These are phyloP conservation scores for Pestalotiopsis sp. DNA, from an alignment of 2,329 filamentous ascomycete genomes.

Conservation along the genomic window DNA sequence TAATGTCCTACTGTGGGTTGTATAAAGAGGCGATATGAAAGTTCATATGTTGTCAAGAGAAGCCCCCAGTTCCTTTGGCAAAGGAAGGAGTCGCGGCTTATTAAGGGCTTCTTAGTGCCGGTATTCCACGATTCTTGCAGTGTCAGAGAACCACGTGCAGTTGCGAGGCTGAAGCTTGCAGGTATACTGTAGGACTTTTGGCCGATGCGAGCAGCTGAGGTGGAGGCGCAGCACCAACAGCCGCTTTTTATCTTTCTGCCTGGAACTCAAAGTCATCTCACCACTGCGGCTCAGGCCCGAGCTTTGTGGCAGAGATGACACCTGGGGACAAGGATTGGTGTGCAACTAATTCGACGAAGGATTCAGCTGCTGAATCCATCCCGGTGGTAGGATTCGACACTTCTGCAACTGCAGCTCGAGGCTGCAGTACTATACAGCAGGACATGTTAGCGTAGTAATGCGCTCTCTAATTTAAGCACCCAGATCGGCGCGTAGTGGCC, in stretches of 20 bases:
- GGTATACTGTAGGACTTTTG: too few species aligned
- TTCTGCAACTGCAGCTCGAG: not conserved
- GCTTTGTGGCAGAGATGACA: not conserved
- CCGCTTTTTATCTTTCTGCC: conserved; percentile 8
- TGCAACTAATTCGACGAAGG: not conserved
- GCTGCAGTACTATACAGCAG: not conserved
- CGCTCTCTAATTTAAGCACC: not conserved
- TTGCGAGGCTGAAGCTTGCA: conserved; percentile 4
- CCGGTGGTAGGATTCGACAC: not conserved
- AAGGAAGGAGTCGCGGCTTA: not conserved
- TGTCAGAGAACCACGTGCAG: not conserved
- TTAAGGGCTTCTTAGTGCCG: not conserved
- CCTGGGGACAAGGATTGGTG: not conserved
- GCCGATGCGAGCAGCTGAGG: not conserved
- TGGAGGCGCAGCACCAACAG: conserved; percentile 7
- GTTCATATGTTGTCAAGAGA: not conserved
- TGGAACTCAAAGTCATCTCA: not conserved
- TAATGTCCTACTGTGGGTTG: not conserved
- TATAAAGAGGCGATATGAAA: not conserved
- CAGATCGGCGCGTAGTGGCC: not conserved
- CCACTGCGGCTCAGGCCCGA: not conserved
- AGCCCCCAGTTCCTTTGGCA: not conserved
- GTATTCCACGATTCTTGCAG: not conserved
- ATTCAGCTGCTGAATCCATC: conserved; percentile 6
- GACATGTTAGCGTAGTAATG: conserved; percentile 1